Conservation (phyloP, 192 early-diverging fungal species). For the Entrophospora sp. region DNA sequence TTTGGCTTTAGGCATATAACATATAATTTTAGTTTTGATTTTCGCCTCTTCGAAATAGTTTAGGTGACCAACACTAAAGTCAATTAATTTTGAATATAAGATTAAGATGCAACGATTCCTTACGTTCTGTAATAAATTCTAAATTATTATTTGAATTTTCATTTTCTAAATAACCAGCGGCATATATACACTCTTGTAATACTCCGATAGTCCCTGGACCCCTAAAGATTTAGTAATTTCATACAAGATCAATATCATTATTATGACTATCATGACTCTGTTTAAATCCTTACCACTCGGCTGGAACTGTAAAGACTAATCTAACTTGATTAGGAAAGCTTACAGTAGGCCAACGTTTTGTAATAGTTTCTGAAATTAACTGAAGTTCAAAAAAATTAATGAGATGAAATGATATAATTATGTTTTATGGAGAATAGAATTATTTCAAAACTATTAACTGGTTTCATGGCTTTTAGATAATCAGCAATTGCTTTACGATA, state of each 20-base stretch:
- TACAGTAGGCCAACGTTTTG: not conserved
- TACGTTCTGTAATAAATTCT: conserved; percentile 14
- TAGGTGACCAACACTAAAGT: too few relatives aligned
- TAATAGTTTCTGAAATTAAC: not conserved
- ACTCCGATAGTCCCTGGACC: not conserved
- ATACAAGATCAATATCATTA: not conserved
- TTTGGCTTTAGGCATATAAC: too few relatives aligned
- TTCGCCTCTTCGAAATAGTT: too few relatives aligned
- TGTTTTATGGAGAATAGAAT: too few relatives aligned
- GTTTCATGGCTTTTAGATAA: not conserved
- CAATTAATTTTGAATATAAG: not conserved
- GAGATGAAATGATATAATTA: too few relatives aligned
- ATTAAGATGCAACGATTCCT: not conserved
- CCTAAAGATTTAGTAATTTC: not conserved
- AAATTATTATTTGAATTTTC: not conserved
- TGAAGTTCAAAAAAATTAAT: not conserved
- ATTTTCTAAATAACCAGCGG: not conserved
- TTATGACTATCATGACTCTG: not conserved
- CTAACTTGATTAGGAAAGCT: not conserved
- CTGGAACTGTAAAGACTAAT: not conserved
- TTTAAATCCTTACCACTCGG: not conserved
- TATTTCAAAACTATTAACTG: not conserved
- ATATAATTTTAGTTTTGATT: too few relatives aligned
- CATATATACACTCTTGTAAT: not conserved
- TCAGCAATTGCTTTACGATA: not conserved